Evolutionary conservation across 768 basidiomycete species (phyloP).

Genomic region (Hebeloma cylindrosporum): DNA sequence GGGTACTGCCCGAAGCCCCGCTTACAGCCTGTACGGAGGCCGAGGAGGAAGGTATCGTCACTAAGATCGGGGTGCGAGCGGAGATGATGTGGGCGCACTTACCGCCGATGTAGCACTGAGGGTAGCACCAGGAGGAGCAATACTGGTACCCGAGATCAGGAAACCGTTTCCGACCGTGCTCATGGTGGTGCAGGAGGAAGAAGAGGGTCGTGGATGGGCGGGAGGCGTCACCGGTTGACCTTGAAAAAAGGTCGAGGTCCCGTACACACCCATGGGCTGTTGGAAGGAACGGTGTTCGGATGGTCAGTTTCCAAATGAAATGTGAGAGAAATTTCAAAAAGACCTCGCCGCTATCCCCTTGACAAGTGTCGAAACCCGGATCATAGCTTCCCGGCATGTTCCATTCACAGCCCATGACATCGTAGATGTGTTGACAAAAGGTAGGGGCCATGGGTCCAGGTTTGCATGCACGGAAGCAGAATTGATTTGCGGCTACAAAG

Average conservation of each 20-base stretch:
- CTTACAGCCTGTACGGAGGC: slow-evolving; percentile 8
- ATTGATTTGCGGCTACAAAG: slow-evolving; percentile 57
- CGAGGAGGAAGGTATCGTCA: slow-evolving; percentile 6
- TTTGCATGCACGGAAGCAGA: slow-evolving; percentile 75
- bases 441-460: slow-evolving; percentile 47
- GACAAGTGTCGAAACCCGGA: slow-evolving; percentile 51
- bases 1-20: neutral
- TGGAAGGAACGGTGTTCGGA: slow-evolving; percentile 2
- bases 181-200: slow-evolving; percentile 56
- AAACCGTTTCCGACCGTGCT: slow-evolving; percentile 53
- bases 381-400: slow-evolving; percentile 57
- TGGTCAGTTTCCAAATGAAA: slow-evolving; percentile 1
- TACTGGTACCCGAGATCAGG: slow-evolving; percentile 24
- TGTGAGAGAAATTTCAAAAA: slow-evolving; percentile 2
- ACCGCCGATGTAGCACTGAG: slow-evolving; percentile 5
- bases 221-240: slow-evolving; percentile 54
- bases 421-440: slow-evolving; percentile 63
- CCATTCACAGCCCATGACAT: slow-evolving; percentile 57
- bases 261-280: slow-evolving; percentile 70
- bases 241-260: slow-evolving; percentile 65
- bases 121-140: neutral
- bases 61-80: neutral
- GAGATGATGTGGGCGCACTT: slow-evolving; percentile 5
- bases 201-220: slow-evolving; percentile 55
- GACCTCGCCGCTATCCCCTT: slow-evolving; percentile 52